A percentile compares a stretch with the other conserved stretches of the same genome.
phyloP scores from a whole-genome alignment of 169 alveolate genomes.

The Cryptosporidium sp. region DNA sequence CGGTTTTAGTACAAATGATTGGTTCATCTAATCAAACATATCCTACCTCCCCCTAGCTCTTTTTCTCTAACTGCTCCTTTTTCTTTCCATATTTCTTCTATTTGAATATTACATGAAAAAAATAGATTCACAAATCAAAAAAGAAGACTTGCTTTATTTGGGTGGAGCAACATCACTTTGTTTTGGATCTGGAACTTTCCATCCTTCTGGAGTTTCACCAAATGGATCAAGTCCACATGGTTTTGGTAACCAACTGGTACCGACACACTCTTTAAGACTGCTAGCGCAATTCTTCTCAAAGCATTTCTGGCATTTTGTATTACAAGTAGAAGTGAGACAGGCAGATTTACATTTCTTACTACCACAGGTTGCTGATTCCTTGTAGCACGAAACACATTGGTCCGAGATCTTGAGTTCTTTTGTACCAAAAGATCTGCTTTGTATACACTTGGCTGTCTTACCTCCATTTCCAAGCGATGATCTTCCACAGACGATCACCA shows the following conservation, averaged over 20 bases:
- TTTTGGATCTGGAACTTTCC: conserved; percentile 59
- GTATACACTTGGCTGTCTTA: conserved; percentile 39
- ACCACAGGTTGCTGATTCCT: conserved; percentile 53
- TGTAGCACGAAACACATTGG: conserved; percentile 38
- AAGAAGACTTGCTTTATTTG: neutral
- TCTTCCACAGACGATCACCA: conserved; percentile 52
- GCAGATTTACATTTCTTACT: conserved; percentile 56
- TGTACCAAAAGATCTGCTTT: neutral
- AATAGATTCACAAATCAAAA: neutral
- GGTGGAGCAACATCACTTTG: neutral
- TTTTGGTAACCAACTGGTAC: conserved; percentile 43
- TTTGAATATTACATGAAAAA: neutral
- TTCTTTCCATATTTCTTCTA: neutral
- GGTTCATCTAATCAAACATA: no score
- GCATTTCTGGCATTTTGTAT: conserved; percentile 57
- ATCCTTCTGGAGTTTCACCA: conserved; percentile 27
- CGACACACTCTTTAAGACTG: neutral
- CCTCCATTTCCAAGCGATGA: conserved; percentile 56
- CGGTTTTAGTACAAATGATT: no score
- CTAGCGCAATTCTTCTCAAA: conserved; percentile 23
- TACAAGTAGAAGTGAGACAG: conserved; percentile 63
- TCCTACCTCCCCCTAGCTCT: no score
- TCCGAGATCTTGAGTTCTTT: conserved; percentile 3
- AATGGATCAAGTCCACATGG: conserved; percentile 71
- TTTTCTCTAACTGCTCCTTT: neutral